These are phyloP conservation scores for Cryptococcus hybrid DNA, from an alignment of 1,284 basidiomycete species.

Conservation along the genomic window DNA sequence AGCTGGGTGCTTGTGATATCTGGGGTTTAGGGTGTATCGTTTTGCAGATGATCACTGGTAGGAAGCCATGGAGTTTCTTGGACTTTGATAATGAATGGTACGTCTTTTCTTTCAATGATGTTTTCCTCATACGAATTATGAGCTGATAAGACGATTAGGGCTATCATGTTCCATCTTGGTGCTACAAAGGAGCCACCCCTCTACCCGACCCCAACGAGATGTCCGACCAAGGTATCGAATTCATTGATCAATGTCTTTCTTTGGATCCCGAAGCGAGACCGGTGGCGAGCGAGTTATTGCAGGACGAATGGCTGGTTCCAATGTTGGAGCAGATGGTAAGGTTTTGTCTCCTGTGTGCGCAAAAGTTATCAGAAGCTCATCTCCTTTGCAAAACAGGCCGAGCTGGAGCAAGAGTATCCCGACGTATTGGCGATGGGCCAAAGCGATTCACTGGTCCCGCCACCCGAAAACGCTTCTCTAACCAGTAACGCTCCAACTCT, in stretches of 20 bases:
- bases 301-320: constrained; percentile 80
- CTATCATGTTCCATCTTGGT: constrained; percentile 99
- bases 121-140: neutral
- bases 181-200: constrained; percentile 97
- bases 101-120: constrained; percentile 27
- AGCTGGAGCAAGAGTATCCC: constrained; percentile 14
- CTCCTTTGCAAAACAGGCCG: constrained; percentile 3
- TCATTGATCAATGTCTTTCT: constrained; percentile 87
- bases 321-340: constrained; percentile 37
- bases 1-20: constrained; percentile 96
- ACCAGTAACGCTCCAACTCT: constrained; percentile 7
- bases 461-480: constrained; percentile 9
- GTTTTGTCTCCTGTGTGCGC: neutral
- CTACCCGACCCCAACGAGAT: constrained; percentile 89
- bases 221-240: constrained; percentile 85
- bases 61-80: constrained; percentile 96
- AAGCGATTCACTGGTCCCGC: constrained; percentile 5
- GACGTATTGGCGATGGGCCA: constrained; percentile 5
- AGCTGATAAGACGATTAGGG: constrained; percentile 57
- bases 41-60: constrained; percentile 90
- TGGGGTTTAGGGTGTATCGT: constrained; percentile 95
- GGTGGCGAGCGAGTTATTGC: constrained; percentile 77
- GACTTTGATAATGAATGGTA: constrained; percentile 99
- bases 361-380: neutral
- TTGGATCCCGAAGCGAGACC: constrained; percentile 85